Evolutionary conservation across 495 filamentous ascomycete species (phyloP), one percentile per base, ranked within the genome.

Genomic region (Achaetomiella virescens): DNA sequence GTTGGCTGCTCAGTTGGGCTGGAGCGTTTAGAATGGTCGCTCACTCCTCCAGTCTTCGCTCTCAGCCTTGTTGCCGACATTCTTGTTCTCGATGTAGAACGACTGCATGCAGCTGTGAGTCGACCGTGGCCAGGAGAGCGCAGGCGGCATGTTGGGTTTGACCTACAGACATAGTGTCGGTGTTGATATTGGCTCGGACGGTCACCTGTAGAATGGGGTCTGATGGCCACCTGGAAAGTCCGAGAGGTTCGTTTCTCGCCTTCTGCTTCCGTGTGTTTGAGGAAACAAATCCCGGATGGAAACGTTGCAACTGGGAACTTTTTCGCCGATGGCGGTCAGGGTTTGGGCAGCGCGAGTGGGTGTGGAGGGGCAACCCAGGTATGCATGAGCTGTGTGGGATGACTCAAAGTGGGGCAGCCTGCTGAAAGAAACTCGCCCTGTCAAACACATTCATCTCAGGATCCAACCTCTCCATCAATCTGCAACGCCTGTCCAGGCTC

Each of bases 21-120:
- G 6, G 6, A 24, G 36, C 38, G 18, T 29, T 18, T 17, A 12
- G 25, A 24, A 12, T 5, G 31, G 31, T 7, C 25, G 74, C 77
- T 58, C 84, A 90, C 95, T 91, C 71, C 93, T 79, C 80, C 90
- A 96, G 69, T 98, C 91, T 69, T 98, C 92, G 47, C 88, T 81
- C 54, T 84, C 81, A 18, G 74, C 75, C 66, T 80, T 83, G 73
- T 96, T 88, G 59, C 93, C 93, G 52, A 97, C 83, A 70, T 89
- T 82, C 62, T 86, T 87, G 70, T 98, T 98, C 59, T 88, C 83
- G 61, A 93, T 89, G 77, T 86, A 91, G 82, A 93, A 76, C 18
- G 61, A 43, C 63, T 68, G 45, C 21, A 29, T 10, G 1, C 12
- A 38, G 33, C 5, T 6, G 53, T 54, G 22, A 54, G 60, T 57